phyloP scores from a whole-genome alignment of 179 eudicot genomes.

The Dionaea muscipula region DNA sequence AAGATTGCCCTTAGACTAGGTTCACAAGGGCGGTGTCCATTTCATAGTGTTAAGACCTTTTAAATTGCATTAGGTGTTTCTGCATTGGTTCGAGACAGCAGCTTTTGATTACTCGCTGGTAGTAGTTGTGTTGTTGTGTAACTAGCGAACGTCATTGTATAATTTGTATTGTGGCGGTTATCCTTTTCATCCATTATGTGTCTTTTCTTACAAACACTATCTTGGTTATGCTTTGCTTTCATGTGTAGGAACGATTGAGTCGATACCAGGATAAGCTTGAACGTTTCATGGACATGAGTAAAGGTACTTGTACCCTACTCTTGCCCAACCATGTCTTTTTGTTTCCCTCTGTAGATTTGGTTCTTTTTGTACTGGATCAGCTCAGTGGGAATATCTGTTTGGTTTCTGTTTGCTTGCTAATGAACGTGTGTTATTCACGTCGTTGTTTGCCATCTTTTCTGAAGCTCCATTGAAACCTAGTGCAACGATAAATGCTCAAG shows the following conservation, averaged over 20 bases:
- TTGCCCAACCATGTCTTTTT: neutral
- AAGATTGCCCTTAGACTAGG: too few relatives aligned
- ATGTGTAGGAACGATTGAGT: conserved; percentile 63
- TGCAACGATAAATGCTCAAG: conserved; percentile 47
- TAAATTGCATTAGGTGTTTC: too few relatives aligned
- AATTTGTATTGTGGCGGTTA: too few relatives aligned
- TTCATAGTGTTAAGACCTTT: too few relatives aligned
- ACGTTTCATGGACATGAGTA: conserved; percentile 42
- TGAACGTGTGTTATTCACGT: conserved; percentile 1
- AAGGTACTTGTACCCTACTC: conserved; percentile 34
- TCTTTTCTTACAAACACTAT: too few relatives aligned
- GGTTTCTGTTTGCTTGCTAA: neutral
- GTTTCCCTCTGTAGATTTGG: neutral
- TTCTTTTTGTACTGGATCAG: neutral
- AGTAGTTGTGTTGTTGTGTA: too few relatives aligned
- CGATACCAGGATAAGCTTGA: conserved; percentile 67
- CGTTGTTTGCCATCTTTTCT: conserved; percentile 8
- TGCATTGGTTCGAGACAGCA: too few relatives aligned
- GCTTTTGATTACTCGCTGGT: too few relatives aligned
- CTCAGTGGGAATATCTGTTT: neutral
- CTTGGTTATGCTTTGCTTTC: conserved; percentile 1
- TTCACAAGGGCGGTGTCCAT: too few relatives aligned
- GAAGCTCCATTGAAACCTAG: conserved; percentile 74
- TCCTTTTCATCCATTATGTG: neutral
- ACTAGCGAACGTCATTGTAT: too few relatives aligned